phyloP scores from a whole-genome alignment of 2,329 filamentous ascomycete species.

The Alternaria angustiovoidea region DNA sequence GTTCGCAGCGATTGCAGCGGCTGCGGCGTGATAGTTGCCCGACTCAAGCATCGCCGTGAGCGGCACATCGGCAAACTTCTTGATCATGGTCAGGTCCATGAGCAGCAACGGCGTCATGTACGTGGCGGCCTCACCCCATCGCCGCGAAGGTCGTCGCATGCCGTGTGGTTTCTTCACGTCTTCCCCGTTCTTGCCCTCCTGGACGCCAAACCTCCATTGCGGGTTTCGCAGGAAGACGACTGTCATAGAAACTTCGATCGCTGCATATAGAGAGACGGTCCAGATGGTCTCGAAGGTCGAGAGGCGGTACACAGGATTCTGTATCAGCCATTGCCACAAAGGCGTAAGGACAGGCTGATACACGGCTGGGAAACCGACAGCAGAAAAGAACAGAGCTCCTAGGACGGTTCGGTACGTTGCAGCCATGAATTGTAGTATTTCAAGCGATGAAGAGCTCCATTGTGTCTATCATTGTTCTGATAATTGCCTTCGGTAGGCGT shows the following conservation, averaged over 20 bases:
- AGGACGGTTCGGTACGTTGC: not conserved
- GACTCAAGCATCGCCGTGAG: conserved; percentile 1
- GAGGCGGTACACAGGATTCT: not conserved
- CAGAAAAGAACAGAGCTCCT: not conserved
- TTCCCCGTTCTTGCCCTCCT: not conserved
- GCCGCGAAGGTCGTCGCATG: conserved; percentile 2
- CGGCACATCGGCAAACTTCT: not conserved
- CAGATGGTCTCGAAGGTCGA: not conserved
- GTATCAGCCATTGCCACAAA: conserved; percentile 3
- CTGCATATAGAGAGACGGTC: conserved; percentile 1
- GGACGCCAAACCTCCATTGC: not conserved
- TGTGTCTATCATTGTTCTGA: not conserved
- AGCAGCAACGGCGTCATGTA: not conserved
- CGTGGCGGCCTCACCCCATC: not conserved
- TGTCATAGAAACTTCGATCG: conserved; percentile 1
- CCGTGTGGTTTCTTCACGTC: not conserved
- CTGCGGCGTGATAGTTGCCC: not conserved
- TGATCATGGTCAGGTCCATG: conserved; percentile 4
- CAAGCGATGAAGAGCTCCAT: not conserved
- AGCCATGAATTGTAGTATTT: no score
- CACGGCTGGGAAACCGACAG: not conserved
- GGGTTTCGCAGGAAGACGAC: not conserved
- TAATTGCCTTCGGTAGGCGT: not conserved
- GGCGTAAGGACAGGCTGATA: conserved; percentile 1
- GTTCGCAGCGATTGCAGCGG: not conserved